Conservation (phyloP, 2,329 filamentous ascomycete species). For the Gaeumannomyces sp. region DNA sequence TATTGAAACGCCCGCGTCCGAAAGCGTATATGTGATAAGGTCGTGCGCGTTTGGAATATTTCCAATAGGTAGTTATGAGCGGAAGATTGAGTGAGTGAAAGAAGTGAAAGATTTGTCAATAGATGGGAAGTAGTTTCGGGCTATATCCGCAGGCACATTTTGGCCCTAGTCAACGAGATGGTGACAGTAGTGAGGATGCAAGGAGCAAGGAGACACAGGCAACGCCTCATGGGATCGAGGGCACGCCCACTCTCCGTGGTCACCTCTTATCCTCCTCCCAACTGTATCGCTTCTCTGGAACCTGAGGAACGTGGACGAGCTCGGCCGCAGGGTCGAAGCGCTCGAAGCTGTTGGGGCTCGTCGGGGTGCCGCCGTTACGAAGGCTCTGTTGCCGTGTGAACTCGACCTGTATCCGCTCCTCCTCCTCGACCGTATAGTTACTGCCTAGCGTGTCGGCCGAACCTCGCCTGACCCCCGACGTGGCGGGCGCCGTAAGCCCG, state of each 20-base stretch:
- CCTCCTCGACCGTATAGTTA: slow-evolving; percentile 51
- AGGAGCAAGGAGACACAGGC: neutral
- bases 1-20: neutral
- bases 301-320: slow-evolving; percentile 44
- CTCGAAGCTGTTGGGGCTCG: slow-evolving; percentile 27
- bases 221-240: neutral
- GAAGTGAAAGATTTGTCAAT: neutral
- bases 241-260: neutral
- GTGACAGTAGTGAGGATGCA: neutral
- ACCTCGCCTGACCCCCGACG: slow-evolving; percentile 14
- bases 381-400: slow-evolving; percentile 20
- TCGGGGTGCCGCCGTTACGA: slow-evolving; percentile 14
- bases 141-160: neutral
- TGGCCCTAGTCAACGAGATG: neutral
- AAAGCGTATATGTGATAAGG: neutral
- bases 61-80: neutral
- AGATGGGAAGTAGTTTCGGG: neutral
- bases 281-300: slow-evolving; percentile 43
- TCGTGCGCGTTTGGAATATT: neutral
- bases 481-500: neutral
- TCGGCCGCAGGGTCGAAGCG: slow-evolving; percentile 39
- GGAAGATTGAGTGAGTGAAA: neutral
- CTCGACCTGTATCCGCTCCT: slow-evolving; percentile 27
- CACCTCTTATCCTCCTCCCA: slow-evolving; percentile 37
- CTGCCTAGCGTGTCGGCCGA: slow-evolving; percentile 45